Base-by-base conservation (phyloP, 345 rosid species). In the Litchi chinensis region DNA sequence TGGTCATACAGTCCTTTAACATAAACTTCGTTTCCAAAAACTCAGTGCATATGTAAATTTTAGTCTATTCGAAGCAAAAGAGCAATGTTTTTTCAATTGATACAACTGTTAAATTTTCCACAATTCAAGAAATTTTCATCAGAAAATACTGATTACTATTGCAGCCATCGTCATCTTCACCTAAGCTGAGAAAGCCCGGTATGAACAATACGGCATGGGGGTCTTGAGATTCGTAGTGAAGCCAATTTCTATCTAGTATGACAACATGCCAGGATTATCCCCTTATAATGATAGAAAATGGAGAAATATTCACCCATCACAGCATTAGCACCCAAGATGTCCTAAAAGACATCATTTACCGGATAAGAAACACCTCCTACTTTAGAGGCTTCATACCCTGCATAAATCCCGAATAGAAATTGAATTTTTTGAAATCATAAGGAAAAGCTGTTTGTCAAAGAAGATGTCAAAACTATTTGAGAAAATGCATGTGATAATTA, bases 301-400 rank as follows among this genome's bases (percentile, higher is more conserved):
- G 41, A 66, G 52, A 65, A 52, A 10, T 46, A 59, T 32, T 60
- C 21, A 54, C 67, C 67, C 62, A 41, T 32, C 21, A 72, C 8
- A 50, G 8, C 48, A 70, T 46, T 52, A 64, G 48, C 50, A 43
- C 12, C 83, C 10, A 19, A 18, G 65, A 63, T 39, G 60, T 74
- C 79, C 65, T 21, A 60, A 22, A 60, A 60, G 65, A 60, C 65
- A 21, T 60, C 28, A 22, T 22, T 9, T 60, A 22, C 28, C n/a
- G 3, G 65, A 22, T 8, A 60, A 21, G 28, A 60, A 60, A 60
- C 40, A 21, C 11, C 59, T 72, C 79, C 88, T 90, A 92, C 86
- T 86, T 92, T 76, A 94, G 88, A 77, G 95, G 91, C 91, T 94
- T 94, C 89, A 94, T 66, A 40, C 94, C 97, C 97, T 94, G 88